Base-by-base conservation (phyloP, 139 green algal genomes). In the Haematococcus lacustris region DNA sequence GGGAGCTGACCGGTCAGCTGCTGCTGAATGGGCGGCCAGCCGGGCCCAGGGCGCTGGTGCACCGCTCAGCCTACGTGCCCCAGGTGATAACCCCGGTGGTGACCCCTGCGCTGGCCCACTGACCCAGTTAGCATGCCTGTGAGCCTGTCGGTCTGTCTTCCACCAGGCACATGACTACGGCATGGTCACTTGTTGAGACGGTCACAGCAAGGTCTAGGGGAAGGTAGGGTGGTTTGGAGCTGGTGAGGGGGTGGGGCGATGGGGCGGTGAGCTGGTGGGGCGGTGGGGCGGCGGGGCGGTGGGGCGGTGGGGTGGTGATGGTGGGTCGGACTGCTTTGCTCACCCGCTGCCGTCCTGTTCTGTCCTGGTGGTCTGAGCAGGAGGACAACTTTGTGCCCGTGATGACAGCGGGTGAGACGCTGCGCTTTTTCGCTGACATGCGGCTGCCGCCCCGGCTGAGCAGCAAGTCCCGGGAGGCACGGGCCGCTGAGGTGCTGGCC, bases 361-460 rank as follows among this genome's bases (percentile, higher is more conserved):
- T 9, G 9, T 53, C 17, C 9, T 53, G 43, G 9, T 53, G 43
- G 43, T 53, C 17, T 64, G 17, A 37, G 25, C 74, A 88, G 83
- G 78, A 88, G 43, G 85, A 90, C 82, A 87, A 86, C 74, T 90
- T 90, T 64, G 40, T 87, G 39, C 82, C 85, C 51, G 77, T 76
- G 1, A 84, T 90, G 76, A 88, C 77, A 0, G 78, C 81, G 4
- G 30, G 68, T 1, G 85, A 90, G 78, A 83, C 79, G 26, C 60
- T 82, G 39, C n/a, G 53, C 30, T 87, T 85, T 76, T 75, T 78
- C 40, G 79, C 82, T 9, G 59, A 60, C 2, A 68, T 90, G 51
- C 34, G 83, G n/a, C 74, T 86, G 51, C 79, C 80, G 2, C 50
- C 41, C 30, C 50, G 66, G 7, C 26, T 53, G 17, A 57, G 25